These are phyloP conservation scores for Xylariomycetidae sp. DNA, from an alignment of 2,329 filamentous ascomycete genomes.

Conservation along the genomic window DNA sequence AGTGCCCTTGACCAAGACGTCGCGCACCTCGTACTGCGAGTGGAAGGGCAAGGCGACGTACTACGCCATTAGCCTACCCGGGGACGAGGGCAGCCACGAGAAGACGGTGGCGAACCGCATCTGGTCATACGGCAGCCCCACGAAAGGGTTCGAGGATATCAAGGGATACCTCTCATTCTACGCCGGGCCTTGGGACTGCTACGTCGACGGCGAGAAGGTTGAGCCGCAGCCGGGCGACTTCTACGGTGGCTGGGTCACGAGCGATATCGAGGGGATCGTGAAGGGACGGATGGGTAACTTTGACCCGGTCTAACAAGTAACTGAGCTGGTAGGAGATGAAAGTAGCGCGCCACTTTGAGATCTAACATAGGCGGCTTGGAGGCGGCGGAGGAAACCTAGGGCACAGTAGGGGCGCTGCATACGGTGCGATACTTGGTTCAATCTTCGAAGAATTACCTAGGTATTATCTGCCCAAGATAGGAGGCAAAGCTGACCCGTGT, in stretches of 20 bases:
- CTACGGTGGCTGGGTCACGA: constrained; percentile 59
- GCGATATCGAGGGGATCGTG: constrained; percentile 49
- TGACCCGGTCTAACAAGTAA: constrained; percentile 26
- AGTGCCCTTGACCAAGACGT: constrained; percentile 39
- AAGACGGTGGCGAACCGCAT: constrained; percentile 43
- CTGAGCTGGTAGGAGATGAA: too few relatives aligned
- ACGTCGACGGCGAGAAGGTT: constrained; percentile 55
- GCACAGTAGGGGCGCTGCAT: too few relatives aligned
- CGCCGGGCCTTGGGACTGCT: constrained; percentile 56
- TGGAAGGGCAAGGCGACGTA: constrained; percentile 58
- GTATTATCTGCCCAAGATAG: too few relatives aligned
- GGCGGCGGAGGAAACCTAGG: too few relatives aligned
- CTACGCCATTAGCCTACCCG: constrained; percentile 36
- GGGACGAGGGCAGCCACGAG: constrained; percentile 10
- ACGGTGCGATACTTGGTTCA: too few relatives aligned
- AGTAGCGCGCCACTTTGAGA: too few relatives aligned
- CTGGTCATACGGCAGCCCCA: constrained; percentile 54
- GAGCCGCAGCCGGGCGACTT: constrained; percentile 55
- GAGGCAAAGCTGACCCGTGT: too few relatives aligned
- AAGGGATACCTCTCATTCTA: constrained; percentile 54
- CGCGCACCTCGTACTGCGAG: constrained; percentile 20
- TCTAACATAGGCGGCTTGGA: too few relatives aligned
- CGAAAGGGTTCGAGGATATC: constrained; percentile 43
- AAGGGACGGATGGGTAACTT: constrained; percentile 36
- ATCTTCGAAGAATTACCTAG: too few relatives aligned